These are phyloP conservation scores for Hypoxylon sp. DNA, from an alignment of 2,329 filamentous ascomycete genomes.

Conservation along the genomic window DNA sequence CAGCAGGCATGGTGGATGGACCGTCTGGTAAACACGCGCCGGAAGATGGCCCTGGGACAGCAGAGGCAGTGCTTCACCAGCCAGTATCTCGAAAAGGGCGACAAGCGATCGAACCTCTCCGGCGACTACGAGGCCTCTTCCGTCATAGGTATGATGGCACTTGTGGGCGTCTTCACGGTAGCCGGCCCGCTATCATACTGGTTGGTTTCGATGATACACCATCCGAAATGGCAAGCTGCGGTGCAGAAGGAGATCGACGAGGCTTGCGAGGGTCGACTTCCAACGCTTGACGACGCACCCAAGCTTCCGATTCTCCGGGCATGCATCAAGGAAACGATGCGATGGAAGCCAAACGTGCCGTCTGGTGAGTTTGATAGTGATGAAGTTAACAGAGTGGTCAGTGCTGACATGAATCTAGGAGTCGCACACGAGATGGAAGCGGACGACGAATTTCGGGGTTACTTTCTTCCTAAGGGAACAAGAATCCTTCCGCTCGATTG, in stretches of 20 bases:
- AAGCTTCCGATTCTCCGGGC: constrained; percentile 58
- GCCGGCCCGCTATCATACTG: constrained; percentile 54
- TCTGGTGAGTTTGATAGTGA: constrained; percentile 45
- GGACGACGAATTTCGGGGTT: constrained; percentile 62
- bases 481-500: constrained; percentile 57
- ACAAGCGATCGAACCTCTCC: constrained; percentile 48
- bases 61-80: constrained; percentile 57
- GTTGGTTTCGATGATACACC: constrained; percentile 59
- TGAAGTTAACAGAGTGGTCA: not conserved
- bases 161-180: constrained; percentile 55
- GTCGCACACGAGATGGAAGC: constrained; percentile 63
- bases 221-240: constrained; percentile 60
- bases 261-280: constrained; percentile 56
- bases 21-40: constrained; percentile 54
- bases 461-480: constrained; percentile 62
- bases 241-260: constrained; percentile 60
- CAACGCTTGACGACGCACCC: constrained; percentile 57
- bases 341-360: constrained; percentile 61
- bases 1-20: constrained; percentile 66
- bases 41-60: constrained; percentile 55
- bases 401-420: constrained; percentile 49
- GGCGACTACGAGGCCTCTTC: constrained; percentile 51
- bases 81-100: constrained; percentile 56
- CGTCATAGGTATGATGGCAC: constrained; percentile 54
- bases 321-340: constrained; percentile 59